Conservation (phyloP, 768 basidiomycete species). For the Suillus occidentalis region DNA sequence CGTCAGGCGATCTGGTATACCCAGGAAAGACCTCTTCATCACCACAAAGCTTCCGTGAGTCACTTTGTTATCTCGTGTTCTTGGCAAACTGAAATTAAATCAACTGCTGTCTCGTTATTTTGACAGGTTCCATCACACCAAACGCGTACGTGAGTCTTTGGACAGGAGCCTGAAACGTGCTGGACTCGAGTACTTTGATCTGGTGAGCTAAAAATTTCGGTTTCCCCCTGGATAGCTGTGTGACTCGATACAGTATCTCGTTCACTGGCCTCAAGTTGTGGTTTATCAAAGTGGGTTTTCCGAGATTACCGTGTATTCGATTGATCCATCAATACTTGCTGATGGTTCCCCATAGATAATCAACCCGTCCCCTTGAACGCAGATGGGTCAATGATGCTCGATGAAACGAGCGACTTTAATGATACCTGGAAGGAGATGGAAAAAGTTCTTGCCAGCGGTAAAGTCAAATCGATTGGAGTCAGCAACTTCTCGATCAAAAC, state of each 20-base stretch:
- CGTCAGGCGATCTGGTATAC: slow-evolving; percentile 47
- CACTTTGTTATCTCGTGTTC: not conserved
- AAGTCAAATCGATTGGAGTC: slow-evolving; percentile 53
- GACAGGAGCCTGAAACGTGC: slow-evolving; percentile 36
- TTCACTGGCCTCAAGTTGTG: slow-evolving; percentile 39
- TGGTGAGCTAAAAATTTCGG: slow-evolving; percentile 17
- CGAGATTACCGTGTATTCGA: not conserved
- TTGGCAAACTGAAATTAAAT: not conserved
- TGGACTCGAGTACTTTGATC: slow-evolving; percentile 44
- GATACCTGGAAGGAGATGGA: slow-evolving; percentile 36
- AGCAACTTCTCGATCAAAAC: slow-evolving; percentile 57
- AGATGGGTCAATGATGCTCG: slow-evolving; percentile 16
- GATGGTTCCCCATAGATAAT: slow-evolving; percentile 8
- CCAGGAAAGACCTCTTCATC: slow-evolving; percentile 48
- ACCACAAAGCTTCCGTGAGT: slow-evolving; percentile 49
- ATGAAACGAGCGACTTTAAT: slow-evolving; percentile 31
- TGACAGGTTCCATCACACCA: slow-evolving; percentile 31
- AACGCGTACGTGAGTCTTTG: slow-evolving; percentile 35
- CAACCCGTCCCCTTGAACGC: slow-evolving; percentile 20
- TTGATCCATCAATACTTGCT: not conserved
- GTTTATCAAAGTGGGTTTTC: slow-evolving; percentile 17
- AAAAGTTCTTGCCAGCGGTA: slow-evolving; percentile 32
- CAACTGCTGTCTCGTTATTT: slow-evolving; percentile 5
- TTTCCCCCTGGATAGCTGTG: not conserved
- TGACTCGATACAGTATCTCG: slow-evolving; percentile 30